Percentiles rank a stretch among this genome's conserved stretches.
Conservation (phyloP, 2,329 filamentous ascomycete species). For the Penicillium sp. region DNA sequence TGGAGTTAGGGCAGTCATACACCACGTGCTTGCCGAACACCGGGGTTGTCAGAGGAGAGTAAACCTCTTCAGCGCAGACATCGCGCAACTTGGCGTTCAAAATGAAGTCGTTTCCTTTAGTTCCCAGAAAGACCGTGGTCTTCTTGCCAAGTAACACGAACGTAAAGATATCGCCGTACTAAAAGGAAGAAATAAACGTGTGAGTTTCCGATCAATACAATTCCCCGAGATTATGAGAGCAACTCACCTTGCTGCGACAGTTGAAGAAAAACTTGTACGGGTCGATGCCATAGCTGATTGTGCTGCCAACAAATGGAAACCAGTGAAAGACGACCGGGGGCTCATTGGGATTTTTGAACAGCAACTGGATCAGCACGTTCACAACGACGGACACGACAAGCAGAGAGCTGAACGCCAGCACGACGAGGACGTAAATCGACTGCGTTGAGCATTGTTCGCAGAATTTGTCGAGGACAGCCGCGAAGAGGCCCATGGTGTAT, state of each 20-base stretch:
- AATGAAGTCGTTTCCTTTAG: constrained; percentile 85
- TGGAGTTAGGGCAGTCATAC: constrained; percentile 86
- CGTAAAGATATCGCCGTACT: constrained; percentile 89
- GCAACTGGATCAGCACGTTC: constrained; percentile 75
- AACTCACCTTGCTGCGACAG: constrained; percentile 66
- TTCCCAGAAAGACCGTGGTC: constrained; percentile 79
- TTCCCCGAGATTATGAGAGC: not conserved
- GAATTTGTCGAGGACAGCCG: constrained; percentile 43
- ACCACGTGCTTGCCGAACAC: constrained; percentile 81
- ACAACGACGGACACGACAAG: constrained; percentile 59
- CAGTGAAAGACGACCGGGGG: constrained; percentile 65
- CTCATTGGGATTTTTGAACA: constrained; percentile 78
- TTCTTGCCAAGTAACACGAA: constrained; percentile 84
- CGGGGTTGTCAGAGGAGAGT: constrained; percentile 67
- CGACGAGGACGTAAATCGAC: constrained; percentile 44
- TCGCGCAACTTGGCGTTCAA: constrained; percentile 89
- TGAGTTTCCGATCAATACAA: not conserved
- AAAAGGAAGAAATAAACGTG: not conserved
- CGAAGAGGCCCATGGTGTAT: constrained; percentile 50
- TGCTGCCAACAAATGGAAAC: constrained; percentile 76
- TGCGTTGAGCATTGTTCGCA: constrained; percentile 45
- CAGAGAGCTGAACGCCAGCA: constrained; percentile 45
- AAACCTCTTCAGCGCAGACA: constrained; percentile 86
- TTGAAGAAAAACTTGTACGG: constrained; percentile 60
- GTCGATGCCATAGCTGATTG: constrained; percentile 91